These are phyloP conservation scores for Arthrobotrys pseudoclavata DNA, from an alignment of 2,329 filamentous ascomycete genomes.

Conservation along the genomic window DNA sequence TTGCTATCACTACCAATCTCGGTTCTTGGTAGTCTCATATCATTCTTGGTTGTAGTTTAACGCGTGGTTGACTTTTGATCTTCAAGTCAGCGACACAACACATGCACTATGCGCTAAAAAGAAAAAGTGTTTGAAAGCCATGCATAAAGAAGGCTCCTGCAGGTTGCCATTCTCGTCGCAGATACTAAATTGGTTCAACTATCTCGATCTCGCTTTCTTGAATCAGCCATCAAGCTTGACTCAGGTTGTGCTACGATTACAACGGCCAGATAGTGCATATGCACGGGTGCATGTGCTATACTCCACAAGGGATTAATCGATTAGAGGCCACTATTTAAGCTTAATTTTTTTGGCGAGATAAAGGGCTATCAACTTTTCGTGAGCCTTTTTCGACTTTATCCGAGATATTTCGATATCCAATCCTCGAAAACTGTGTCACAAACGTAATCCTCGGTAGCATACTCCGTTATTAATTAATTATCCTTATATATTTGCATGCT, in stretches of 20 bases:
- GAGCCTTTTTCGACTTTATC: no score
- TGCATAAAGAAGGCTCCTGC: background rate
- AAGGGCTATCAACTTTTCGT: background rate
- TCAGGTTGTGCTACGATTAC: background rate
- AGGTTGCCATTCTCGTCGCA: background rate
- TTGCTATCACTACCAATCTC: background rate
- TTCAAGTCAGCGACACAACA: background rate
- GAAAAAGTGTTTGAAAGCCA: background rate
- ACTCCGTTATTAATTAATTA: background rate
- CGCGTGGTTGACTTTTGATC: no score
- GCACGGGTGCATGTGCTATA: background rate
- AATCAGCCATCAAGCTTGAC: background rate
- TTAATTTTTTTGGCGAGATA: conserved; percentile 1
- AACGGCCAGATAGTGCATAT: background rate
- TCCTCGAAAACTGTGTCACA: background rate
- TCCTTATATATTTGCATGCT: background rate
- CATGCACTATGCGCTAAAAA: background rate
- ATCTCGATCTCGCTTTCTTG: conserved; percentile 1
- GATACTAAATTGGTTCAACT: conserved; percentile 4
- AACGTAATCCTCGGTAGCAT: no score
- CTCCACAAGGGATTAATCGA: background rate
- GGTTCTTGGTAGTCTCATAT: background rate
- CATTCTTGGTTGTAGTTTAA: background rate
- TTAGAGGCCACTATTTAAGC: background rate
- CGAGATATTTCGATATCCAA: background rate